Evolutionary conservation across 83 land plant genomes (phyloP).

Genomic region (Picea abies): DNA sequence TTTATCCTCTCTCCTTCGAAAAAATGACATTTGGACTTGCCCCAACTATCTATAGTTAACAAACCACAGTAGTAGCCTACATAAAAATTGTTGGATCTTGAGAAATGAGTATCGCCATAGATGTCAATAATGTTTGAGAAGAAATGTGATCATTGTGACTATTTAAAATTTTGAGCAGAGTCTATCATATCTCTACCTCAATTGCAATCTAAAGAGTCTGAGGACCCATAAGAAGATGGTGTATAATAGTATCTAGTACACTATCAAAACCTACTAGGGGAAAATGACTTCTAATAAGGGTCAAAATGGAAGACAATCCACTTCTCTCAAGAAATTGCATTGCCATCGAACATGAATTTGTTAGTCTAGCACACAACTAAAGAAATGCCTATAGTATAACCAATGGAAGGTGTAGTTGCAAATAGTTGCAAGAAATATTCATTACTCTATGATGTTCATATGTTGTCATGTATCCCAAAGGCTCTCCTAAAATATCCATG

Average conservation of each 20-base stretch:
- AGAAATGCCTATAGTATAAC: constrained; percentile 78
- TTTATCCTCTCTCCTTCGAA: constrained; percentile 77
- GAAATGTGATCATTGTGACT: constrained; percentile 64
- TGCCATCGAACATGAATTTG: constrained; percentile 80
- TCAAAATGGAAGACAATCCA: constrained; percentile 75
- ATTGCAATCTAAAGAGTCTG: constrained; percentile 93
- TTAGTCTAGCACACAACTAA: constrained; percentile 87
- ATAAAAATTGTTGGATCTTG: constrained; percentile 87
- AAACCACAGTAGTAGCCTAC: constrained; percentile 78
- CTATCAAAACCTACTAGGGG: constrained; percentile 92
- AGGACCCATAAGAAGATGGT: constrained; percentile 96
- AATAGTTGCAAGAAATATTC: constrained; percentile 61
- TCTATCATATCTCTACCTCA: constrained; percentile 94
- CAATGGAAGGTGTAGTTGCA: constrained; percentile 70
- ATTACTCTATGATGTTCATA: constrained; percentile 69
- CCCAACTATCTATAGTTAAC: constrained; percentile 74
- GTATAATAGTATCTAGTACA: constrained; percentile 79
- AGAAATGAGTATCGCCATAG: constrained; percentile 87
- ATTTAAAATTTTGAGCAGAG: constrained; percentile 39
- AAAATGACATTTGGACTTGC: constrained; percentile 64
- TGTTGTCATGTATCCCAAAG: constrained; percentile 69
- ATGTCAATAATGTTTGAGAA: constrained; percentile 70
- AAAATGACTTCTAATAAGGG: constrained; percentile 67
- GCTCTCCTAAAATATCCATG: constrained; percentile 67
- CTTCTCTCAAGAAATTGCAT: constrained; percentile 85